phyloP scores from a whole-genome alignment of 2,329 filamentous ascomycete species.

The Fonsecaea erecta region DNA sequence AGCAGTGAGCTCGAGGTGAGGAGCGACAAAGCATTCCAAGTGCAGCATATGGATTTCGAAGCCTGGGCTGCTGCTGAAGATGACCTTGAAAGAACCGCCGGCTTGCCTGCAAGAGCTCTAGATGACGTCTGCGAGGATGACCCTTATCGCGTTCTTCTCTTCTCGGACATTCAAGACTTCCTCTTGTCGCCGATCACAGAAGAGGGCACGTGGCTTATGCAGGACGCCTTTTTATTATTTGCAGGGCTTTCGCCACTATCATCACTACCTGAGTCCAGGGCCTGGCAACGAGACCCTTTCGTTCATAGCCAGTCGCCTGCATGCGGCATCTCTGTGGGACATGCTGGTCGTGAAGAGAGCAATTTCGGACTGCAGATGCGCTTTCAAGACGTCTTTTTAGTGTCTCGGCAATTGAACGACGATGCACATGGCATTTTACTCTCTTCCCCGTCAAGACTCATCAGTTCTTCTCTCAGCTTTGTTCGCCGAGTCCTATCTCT shows the following conservation, averaged over 20 bases:
- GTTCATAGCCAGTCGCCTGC: constrained; percentile 70
- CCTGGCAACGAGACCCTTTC: constrained; percentile 57
- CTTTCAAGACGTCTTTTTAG: constrained; percentile 5
- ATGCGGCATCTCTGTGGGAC: constrained; percentile 32
- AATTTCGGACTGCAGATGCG: background rate
- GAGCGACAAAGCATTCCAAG: constrained; percentile 41
- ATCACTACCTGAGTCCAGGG: constrained; percentile 49
- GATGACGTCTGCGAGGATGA: constrained; percentile 80
- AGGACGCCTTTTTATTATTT: constrained; percentile 74
- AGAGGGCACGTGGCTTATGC: constrained; percentile 52
- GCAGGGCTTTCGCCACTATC: constrained; percentile 64
- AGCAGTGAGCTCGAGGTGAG: constrained; percentile 22
- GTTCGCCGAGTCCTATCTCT: constrained; percentile 61
- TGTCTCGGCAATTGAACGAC: background rate
- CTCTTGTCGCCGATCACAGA: constrained; percentile 50
- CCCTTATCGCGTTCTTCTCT: constrained; percentile 80
- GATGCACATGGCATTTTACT: no score
- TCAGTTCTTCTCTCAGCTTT: constrained; percentile 50
- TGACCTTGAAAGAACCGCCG: constrained; percentile 33
- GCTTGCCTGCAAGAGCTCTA: constrained; percentile 70
- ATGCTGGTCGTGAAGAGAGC: background rate
- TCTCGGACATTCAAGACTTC: constrained; percentile 71
- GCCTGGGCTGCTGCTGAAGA: constrained; percentile 35
- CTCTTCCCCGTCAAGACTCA: constrained; percentile 3
- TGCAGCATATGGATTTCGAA: constrained; percentile 36